A percentile compares a stretch with the other conserved stretches of the same genome.
phyloP scores from a whole-genome alignment of 192 early-diverging fungal species.

The Backusella westeae region DNA sequence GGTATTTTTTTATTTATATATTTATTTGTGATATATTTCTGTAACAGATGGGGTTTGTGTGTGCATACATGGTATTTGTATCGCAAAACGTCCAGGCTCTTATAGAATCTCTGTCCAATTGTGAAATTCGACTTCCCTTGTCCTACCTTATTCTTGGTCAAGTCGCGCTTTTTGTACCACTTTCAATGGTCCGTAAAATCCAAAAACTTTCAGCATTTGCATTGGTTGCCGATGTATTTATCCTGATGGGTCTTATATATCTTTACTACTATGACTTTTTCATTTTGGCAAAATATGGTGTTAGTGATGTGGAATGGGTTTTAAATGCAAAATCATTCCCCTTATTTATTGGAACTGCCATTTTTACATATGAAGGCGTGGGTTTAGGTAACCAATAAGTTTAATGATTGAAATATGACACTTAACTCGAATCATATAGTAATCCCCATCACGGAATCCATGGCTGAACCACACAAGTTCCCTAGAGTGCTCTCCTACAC shows the following conservation, averaged over 20 bases:
- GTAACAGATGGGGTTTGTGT: slow-evolving; percentile 80
- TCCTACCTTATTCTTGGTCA: slow-evolving; percentile 65
- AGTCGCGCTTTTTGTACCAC: slow-evolving; percentile 73
- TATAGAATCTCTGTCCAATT: slow-evolving; percentile 70
- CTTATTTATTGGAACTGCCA: slow-evolving; percentile 89
- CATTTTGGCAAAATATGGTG: slow-evolving; percentile 55
- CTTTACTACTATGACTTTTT: slow-evolving; percentile 76
- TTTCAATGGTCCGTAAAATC: slow-evolving; percentile 89
- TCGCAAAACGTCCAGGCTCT: slow-evolving; percentile 82
- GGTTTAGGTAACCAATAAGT: slow-evolving; percentile 32
- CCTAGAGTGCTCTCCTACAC: slow-evolving; percentile 66
- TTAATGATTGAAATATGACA: not conserved
- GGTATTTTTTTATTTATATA: not conserved
- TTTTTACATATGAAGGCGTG: slow-evolving; percentile 80
- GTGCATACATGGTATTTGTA: slow-evolving; percentile 89
- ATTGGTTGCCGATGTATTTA: slow-evolving; percentile 88
- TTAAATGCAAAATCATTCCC: slow-evolving; percentile 81
- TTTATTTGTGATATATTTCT: not conserved
- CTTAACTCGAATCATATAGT: slow-evolving; percentile 9
- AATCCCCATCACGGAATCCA: slow-evolving; percentile 70
- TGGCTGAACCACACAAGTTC: slow-evolving; percentile 84
- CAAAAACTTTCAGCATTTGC: slow-evolving; percentile 80
- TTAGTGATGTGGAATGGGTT: slow-evolving; percentile 60
- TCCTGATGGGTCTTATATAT: slow-evolving; percentile 81
- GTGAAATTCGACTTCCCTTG: slow-evolving; percentile 45